Base-by-base conservation (phyloP, 1,284 basidiomycete genomes). In the Ustilago cynodontis region DNA sequence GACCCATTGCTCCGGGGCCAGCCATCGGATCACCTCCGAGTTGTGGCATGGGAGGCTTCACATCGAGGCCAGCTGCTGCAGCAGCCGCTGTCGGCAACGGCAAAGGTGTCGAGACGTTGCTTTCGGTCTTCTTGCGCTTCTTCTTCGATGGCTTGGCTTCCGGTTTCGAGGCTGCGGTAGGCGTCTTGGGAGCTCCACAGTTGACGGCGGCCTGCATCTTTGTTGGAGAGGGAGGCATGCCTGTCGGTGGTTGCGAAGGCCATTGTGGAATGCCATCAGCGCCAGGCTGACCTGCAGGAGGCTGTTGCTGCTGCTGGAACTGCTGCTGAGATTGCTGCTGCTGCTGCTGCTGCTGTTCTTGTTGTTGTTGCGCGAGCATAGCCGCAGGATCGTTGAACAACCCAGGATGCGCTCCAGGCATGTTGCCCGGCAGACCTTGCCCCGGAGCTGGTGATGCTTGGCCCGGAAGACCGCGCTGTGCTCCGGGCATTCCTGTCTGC, bases 101-200 rank as follows among this genome's bases (percentile, higher is more conserved):
- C 37, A 67, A n/a, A 1, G 61, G 57, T 20, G 70, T 68, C 2
- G 64, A 47, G 2, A 73, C 20, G 16, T 55, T 56, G 53, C 35
- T 54, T 9, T 76, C 73, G 4, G 68, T 71, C 71, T 78, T 73
- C 63, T 72, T 66, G 49, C 68, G 72, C 58, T 76, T 77, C 65
- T 65, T 77, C 50, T 77, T 77, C 3, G 51, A 33, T 35, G 63
- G 66, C 37, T 68, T 71, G 47, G 60, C 31, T n/a, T 78, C 71
- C 16, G 60, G 57, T 31, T 78, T 78, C 49, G 39, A 29, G 3
- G 59, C 31, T 22, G 67, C 35, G 4, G 62, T 49, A 2, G 68
- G 70, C 3, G 77, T 65, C 28, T 70, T 59, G 6, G 75, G 67
- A 18, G 43, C 39, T 3, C 59, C 53, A 14, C 66, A 66, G 37